Evolutionary conservation across 73 alveolate genomes (phyloP), one percentile per base, ranked within the genome.

Genomic region (Paraurostyla sp.): DNA sequence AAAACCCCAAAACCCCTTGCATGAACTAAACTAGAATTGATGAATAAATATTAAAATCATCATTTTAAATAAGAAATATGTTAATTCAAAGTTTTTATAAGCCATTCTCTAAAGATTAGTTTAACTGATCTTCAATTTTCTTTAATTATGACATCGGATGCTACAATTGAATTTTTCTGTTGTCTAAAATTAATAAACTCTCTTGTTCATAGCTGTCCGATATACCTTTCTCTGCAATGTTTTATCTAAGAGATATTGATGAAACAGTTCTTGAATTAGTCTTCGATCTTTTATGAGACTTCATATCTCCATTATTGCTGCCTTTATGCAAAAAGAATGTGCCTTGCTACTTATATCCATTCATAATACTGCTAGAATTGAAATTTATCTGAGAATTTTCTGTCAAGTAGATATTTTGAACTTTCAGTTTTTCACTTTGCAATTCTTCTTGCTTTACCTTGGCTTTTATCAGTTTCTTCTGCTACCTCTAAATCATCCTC

Each of bases 201-300:
- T 52, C 22, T 45, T 45, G 16, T 45, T 45, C 16, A 45, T 11
- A 45, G 7, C 56, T 45, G 56, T 16, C 16, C 16, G 56, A 7
- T 45, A 45, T 45, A 7, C 16, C 56, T 16, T 11, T 45, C 56
- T 52, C 69, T n/a, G 4, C 69, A 52, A 20, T 52, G 4, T 52
- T 35, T 35, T 52, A 52, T 45, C 56, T 45, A 16, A 16, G 6
- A 38, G 82, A 38, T 36, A 40, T 32, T 36, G 15, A 65, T 16
- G 82, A 65, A 22, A 13, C 58, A 1, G 59, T 4, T 40, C 82
- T 32, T 9, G 82, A 38, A n/a, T 56, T 4, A 18, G 35, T 1
- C 25, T 65, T 65, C 13, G 82, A 65, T 65, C 41, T 65, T 38
- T 22, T 65, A n/a, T n/a, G n/a, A n/a, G n/a, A n/a, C n/a, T n/a